A percentile compares a stretch with the other conserved stretches of the same genome.
phyloP scores from a whole-genome alignment of 345 rosid species.

The Atalantia buxifolia region DNA sequence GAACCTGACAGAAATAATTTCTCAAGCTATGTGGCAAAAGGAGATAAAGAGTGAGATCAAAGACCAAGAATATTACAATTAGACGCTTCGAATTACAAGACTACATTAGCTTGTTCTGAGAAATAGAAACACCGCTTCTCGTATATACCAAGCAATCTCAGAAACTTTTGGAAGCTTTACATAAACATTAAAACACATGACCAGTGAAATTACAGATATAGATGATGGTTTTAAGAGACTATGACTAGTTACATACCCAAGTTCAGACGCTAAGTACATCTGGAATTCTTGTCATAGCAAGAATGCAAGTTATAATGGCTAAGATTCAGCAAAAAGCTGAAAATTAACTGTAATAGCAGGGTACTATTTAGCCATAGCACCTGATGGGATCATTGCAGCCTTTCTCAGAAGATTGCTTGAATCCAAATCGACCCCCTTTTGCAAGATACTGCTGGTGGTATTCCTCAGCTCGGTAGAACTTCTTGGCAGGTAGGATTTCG shows the following conservation, averaged over 20 bases:
- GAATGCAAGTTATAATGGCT: background rate
- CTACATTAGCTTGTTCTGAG: background rate
- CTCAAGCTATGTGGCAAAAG: background rate
- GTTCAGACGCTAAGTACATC: background rate
- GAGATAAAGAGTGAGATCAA: background rate
- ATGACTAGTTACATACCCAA: conserved; percentile 5
- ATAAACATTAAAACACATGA: conserved; percentile 10
- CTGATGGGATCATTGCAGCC: conserved; percentile 90
- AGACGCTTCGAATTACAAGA: background rate
- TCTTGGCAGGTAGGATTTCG: conserved; percentile 83
- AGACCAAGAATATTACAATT: no score
- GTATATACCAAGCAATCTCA: background rate
- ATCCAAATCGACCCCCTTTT: conserved; percentile 86
- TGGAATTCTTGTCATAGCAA: background rate
- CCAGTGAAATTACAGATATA: background rate
- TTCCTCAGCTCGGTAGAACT: conserved; percentile 90
- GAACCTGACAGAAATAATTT: background rate
- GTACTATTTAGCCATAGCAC: conserved; percentile 69
- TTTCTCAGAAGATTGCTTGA: conserved; percentile 66
- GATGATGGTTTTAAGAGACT: background rate
- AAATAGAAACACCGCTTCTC: background rate
- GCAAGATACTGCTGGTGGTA: conserved; percentile 90
- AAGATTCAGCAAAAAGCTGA: background rate
- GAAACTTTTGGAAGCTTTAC: background rate
- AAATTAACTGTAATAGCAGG: background rate